A percentile compares a stretch with the other conserved stretches of the same genome.
Conservation (phyloP, 148 eudicot genomes). For the Rhododendron simsii region DNA sequence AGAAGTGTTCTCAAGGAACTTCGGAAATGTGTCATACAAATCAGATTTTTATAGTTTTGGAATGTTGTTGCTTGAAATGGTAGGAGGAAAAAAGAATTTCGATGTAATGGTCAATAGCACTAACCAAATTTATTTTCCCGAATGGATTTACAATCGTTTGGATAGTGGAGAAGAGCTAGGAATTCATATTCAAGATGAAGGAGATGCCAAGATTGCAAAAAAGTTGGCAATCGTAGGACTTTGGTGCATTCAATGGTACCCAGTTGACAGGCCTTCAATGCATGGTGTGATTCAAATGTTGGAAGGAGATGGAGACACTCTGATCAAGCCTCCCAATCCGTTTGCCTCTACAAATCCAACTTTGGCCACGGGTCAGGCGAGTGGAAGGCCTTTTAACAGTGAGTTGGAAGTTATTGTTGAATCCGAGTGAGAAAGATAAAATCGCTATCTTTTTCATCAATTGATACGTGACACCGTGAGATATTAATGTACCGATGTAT, state of each 20-base stretch:
- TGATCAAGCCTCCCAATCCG: slow-evolving; percentile 14
- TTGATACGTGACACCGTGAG: too few relatives aligned
- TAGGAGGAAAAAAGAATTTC: slow-evolving; percentile 1
- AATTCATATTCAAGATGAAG: not conserved
- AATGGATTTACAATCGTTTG: slow-evolving; percentile 19
- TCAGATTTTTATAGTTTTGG: slow-evolving; percentile 26
- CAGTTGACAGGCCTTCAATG: not conserved
- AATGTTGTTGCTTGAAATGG: slow-evolving; percentile 28
- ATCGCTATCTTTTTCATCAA: not conserved
- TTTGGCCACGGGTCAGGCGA: not conserved
- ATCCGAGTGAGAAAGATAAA: not conserved
- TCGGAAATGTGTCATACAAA: slow-evolving; percentile 12
- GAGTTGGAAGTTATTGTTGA: slow-evolving; percentile 1
- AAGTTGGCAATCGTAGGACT: too few relatives aligned
- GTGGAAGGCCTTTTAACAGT: not conserved
- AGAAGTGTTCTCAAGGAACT: slow-evolving; percentile 12
- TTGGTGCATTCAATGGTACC: too few relatives aligned
- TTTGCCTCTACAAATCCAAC: not conserved
- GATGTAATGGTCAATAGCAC: not conserved
- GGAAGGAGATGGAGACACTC: slow-evolving; percentile 3
- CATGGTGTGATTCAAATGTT: slow-evolving; percentile 19
- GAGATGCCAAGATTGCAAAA: too few relatives aligned
- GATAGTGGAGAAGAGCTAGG: slow-evolving; percentile 7
- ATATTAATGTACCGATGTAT: too few relatives aligned
- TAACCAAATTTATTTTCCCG: slow-evolving; percentile 12